Base-by-base conservation (phyloP, 2,329 filamentous ascomycete species). In the Trichoderma simmonsii region DNA sequence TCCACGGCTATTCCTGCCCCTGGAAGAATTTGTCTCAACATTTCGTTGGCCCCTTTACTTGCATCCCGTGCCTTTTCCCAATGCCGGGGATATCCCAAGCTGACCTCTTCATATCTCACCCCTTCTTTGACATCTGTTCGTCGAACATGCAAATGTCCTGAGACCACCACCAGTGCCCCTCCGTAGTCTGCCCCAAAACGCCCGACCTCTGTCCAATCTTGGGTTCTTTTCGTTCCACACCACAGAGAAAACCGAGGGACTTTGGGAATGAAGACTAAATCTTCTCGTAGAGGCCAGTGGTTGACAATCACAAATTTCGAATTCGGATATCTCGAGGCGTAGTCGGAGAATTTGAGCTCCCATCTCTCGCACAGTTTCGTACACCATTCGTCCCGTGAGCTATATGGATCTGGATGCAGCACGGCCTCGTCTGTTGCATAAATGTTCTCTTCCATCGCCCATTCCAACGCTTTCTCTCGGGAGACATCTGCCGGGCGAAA, bases 171-270 rank as follows among this genome's bases (percentile, higher is more conserved):
- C 14, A 48, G n/a, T 24, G 66, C 66, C 12, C 66, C 66, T 26
- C 66, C 56, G 32, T 69, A 69, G 11, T 32, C 28, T 26, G 34
- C 66, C 7, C 66, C 66, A 14, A 69, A 69, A 51, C 57, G 56
- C 7, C 66, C 66, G 30, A n/a, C 14, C 21, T 60, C n/a, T 24
- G 26, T 21, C 66, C 66, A 69, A 26, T 69, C 56, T 11, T 24
- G 56, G 5, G 66, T 69, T 39, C 66, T 61, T 30, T 69, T 69
- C 4, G 66, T 69, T 26, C 66, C 66, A 26, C 66, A 69, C 66
- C 66, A 69, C 28, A 69, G 36, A 34, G 66, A 61, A 15, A 69
- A 69, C n/a, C 66, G 66, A n/a, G 66, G 66, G 9, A 69, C 59
- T n/a, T 51, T 69, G 34, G 66, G 66, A 14, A 69, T 69, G 9